Percentiles rank a stretch among this genome's conserved stretches.
Evolutionary conservation across 2,329 filamentous ascomycete genomes (phyloP).

Genomic region (Fusarium sp.): DNA sequence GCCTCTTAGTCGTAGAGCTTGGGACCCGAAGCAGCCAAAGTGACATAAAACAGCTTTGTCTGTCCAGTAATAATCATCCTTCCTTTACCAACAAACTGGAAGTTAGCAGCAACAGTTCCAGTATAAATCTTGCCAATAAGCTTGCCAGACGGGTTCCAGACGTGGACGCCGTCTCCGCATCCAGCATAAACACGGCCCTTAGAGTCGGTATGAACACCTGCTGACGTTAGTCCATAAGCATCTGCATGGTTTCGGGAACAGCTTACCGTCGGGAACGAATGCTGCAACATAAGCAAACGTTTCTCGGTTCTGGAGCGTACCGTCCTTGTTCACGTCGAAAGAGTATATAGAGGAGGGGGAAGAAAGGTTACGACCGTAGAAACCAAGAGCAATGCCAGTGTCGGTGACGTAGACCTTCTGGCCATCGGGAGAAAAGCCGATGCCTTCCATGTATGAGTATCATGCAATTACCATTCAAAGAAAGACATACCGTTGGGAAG

Average conservation of each 20-base stretch:
- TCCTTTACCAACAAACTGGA: conserved; percentile 58
- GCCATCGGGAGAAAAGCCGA: conserved; percentile 69
- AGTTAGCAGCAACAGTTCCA: conserved; percentile 59
- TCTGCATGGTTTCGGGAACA: conserved; percentile 18
- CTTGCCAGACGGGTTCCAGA: conserved; percentile 61
- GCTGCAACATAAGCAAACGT: conserved; percentile 69
- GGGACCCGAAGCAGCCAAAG: conserved; percentile 16
- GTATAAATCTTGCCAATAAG: conserved; percentile 69
- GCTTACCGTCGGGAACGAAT: conserved; percentile 69
- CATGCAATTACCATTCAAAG: fast-evolving
- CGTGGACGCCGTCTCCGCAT: conserved; percentile 63
- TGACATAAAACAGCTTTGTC: conserved; percentile 53
- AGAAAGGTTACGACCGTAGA: conserved; percentile 58
- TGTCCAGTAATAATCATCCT: conserved; percentile 53
- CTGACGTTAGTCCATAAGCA: neutral
- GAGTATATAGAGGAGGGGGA: conserved; percentile 63
- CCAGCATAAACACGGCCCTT: conserved; percentile 69
- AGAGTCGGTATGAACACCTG: conserved; percentile 67
- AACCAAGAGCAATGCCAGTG: conserved; percentile 60
- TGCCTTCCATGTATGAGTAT: conserved; percentile 50
- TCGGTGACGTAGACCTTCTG: conserved; percentile 68
- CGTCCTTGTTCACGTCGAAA: conserved; percentile 60
- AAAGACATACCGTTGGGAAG: conserved; percentile 63
- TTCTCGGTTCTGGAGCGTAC: conserved; percentile 62
- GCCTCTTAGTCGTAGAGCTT: conserved; percentile 9